Conservation (phyloP, 2,329 filamentous ascomycete species). For the Trichophyton rubrum region DNA sequence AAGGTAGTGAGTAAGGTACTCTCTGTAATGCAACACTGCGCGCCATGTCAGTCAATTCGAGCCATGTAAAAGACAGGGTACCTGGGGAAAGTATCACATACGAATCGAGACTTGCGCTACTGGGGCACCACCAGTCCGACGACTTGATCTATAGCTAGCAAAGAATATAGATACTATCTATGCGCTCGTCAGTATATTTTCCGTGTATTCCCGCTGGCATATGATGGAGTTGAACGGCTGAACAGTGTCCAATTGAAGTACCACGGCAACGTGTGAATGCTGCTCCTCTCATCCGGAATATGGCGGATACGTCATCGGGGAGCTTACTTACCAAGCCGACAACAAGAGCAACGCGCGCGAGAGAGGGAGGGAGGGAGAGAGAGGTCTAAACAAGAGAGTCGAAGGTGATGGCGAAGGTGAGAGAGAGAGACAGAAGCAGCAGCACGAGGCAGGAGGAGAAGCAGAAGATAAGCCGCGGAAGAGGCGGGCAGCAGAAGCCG, state of each 20-base stretch:
- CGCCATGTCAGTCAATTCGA: neutral
- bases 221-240: neutral
- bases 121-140: neutral
- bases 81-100: neutral
- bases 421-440: neutral
- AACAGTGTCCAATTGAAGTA: neutral
- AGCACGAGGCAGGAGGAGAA: slow-evolving; percentile 2
- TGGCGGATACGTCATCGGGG: neutral
- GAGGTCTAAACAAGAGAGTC: neutral
- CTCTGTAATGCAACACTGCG: neutral
- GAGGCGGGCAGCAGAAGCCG: neutral
- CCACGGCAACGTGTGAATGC: neutral
- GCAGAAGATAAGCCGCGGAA: neutral
- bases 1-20: neutral
- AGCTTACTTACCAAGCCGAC: neutral
- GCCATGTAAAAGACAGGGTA: neutral
- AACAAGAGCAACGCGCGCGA: neutral
- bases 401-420: neutral
- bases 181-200: neutral
- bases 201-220: neutral
- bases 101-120: neutral
- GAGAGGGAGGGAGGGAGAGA: neutral
- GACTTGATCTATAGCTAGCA: neutral
- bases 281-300: neutral
- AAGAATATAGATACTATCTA: neutral